Percentiles rank a stretch among this genome's conserved stretches.
phyloP scores from a whole-genome alignment of 2,329 filamentous ascomycete species.

The Pyricularia sp. region DNA sequence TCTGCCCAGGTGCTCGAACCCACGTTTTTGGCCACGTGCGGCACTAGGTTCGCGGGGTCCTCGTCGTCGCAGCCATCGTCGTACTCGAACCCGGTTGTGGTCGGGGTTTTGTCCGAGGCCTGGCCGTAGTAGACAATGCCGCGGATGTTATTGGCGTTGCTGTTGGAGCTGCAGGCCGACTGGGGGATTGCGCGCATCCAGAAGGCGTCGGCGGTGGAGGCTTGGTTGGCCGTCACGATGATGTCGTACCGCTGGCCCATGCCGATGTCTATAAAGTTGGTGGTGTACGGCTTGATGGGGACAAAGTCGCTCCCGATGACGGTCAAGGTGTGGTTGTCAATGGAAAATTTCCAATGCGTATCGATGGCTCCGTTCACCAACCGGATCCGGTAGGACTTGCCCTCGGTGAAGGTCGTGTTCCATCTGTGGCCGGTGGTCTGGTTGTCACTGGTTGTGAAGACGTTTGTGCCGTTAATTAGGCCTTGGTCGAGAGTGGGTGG shows the following conservation, averaged over 20 bases:
- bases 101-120: neutral
- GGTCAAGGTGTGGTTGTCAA: slow-evolving; percentile 49
- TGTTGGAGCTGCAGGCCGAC: neutral
- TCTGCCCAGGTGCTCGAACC: neutral
- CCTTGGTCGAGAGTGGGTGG: slow-evolving; percentile 11
- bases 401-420: slow-evolving; percentile 11
- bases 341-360: slow-evolving; percentile 44
- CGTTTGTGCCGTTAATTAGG: slow-evolving; percentile 6
- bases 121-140: neutral
- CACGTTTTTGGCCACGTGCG: neutral
- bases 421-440: neutral
- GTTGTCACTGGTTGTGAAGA: neutral
- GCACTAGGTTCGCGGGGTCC: neutral
- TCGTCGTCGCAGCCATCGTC: neutral
- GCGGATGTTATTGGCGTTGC: neutral
- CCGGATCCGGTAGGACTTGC: slow-evolving; percentile 49
- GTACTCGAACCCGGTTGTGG: neutral
- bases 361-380: slow-evolving; percentile 48
- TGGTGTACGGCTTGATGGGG: slow-evolving; percentile 51
- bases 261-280: slow-evolving; percentile 48
- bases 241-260: slow-evolving; percentile 37
- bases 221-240: slow-evolving; percentile 24
- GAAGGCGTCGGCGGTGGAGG: slow-evolving; percentile 11
- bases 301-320: slow-evolving; percentile 59
- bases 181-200: slow-evolving; percentile 15